phyloP scores from a whole-genome alignment of 768 basidiomycete genomes.

The Leccinum arenicola region DNA sequence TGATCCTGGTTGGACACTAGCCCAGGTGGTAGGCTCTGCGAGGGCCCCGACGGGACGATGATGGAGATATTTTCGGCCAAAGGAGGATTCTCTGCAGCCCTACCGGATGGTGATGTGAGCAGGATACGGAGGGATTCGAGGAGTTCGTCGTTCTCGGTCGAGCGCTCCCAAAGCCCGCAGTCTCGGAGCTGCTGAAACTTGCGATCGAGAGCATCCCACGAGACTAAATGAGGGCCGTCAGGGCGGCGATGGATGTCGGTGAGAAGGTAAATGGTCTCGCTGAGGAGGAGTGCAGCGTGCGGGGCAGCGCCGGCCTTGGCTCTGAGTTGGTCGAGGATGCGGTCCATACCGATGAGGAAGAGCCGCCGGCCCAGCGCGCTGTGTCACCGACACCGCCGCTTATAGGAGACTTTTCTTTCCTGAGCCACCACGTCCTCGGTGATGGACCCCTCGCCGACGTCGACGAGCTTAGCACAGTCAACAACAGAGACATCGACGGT shows the following conservation, averaged over 20 bases:
- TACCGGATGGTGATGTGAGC: constrained; percentile 10
- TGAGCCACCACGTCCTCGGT: constrained; percentile 5
- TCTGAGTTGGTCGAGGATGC: constrained; percentile 27
- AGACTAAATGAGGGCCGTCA: constrained; percentile 11
- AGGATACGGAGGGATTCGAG: constrained; percentile 22
- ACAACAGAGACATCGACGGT: constrained; percentile 14
- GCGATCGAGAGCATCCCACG: constrained; percentile 23
- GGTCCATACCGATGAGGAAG: constrained; percentile 18
- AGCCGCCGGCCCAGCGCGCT: background rate
- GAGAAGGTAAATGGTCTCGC: constrained; percentile 19
- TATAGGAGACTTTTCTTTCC: constrained; percentile 19
- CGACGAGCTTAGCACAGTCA: constrained; percentile 16
- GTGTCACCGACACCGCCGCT: background rate
- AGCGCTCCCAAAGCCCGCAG: constrained; percentile 24
- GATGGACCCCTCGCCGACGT: constrained; percentile 20
- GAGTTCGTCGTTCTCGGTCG: constrained; percentile 27
- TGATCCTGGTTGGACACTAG: constrained; percentile 23
- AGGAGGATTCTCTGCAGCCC: background rate
- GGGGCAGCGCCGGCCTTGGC: constrained; percentile 8
- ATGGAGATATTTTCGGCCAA: constrained; percentile 15
- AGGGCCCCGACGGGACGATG: constrained; percentile 8
- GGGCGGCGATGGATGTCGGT: constrained; percentile 23
- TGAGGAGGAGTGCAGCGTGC: constrained; percentile 16
- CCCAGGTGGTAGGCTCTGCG: constrained; percentile 8
- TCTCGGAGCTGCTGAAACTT: constrained; percentile 25